Evolutionary conservation across 495 filamentous ascomycete genomes (phyloP), one percentile per base, ranked within the genome.

Genomic region (Aspergillus nidulans): DNA sequence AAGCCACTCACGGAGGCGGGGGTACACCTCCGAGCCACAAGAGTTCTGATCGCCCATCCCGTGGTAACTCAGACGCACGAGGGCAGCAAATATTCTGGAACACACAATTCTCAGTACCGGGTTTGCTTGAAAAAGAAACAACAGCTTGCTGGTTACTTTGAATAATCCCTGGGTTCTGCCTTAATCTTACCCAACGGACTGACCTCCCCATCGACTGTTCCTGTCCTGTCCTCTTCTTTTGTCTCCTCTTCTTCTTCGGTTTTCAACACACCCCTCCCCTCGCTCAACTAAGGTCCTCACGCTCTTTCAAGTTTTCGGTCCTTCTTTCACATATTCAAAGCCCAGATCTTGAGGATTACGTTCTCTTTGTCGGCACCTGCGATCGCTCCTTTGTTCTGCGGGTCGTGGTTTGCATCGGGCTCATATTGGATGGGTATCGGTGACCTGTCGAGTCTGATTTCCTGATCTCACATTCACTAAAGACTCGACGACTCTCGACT

Each of bases 391-490:
- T 57, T 40, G 40, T 52, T 48, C 38, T 24, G 28, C 32, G 36
- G 52, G 34, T 50, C 24, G 72, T 48, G 73, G 69, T 9, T 71
- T 71, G 39, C 34, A 16, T 51, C 49, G 36, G 34, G 32, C 32
- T 49, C 49, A 47, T 40, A 63, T 76, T 74, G 64, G 57, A 63
- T 24, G 58, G 58, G 69, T 20, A 49, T 74, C 36, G 57, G 71
- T 25, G 53, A 77, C 42, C 38, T 47, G 28, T 56, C 48, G n/a
- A 39, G 24, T 48, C 42, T 36, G 24, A 41, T 23, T n/a, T 25
- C 18, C 48, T 40, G 32, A 56, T 45, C 26, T 32, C 18, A 15
- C 40, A 18, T 10, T 21, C 34, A 18, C 51, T 28, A 39, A 30
- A 24, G 47, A 41, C 30, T 48, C 41, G 19, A 34, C 15, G 12